Base-by-base conservation (phyloP, 768 basidiomycete species). In the Russula olivacea region DNA sequence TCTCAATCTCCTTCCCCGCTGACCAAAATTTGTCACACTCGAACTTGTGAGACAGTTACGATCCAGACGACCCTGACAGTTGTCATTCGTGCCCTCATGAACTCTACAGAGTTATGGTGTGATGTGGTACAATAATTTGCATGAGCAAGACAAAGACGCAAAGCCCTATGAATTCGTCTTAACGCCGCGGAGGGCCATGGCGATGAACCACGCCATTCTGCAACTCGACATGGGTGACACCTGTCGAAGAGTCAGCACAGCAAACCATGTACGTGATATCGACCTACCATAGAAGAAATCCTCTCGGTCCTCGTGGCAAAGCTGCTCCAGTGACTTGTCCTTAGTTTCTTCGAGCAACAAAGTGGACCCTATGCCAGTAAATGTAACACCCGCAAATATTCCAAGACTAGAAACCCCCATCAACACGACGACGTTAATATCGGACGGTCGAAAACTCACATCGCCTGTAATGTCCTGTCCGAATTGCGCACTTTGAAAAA, bases 331-430 rank as follows among this genome's bases (percentile, higher is more conserved):
- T 48, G 73, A 71, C 59, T 64, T 65, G 15, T 67, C 58, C 58
- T 61, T 78, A 15, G 79, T 80, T 71, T 80, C 79, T 17, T 76
- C 75, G 10, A 80, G 63, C n/a, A 80, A 72, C 50, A 73, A 66
- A 10, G 78, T 79, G n/a, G 79, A 78, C 59, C 71, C 66, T 55
- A 77, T 66, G 48, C 78, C 78, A 0, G 77, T 76, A 15, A 78
- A 55, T 72, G 76, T 78, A 72, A 79, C 76, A 51, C 76, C 69
- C n/a, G 76, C 77, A 63, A 79, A 79, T 66, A 80, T 72, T 68
- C 79, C 73, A 12, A 79, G 68, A 62, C 77, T 74, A 23, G 38
- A 49, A 34, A 5, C n/a, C 11, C 19, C 17, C 21, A 32, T 9
- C 8, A 32, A 32, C 8, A 32, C 32, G 6, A 30, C 4, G 30